Base-by-base conservation (phyloP, 306 rosid genomes). In the Adenanthera pavonina region DNA sequence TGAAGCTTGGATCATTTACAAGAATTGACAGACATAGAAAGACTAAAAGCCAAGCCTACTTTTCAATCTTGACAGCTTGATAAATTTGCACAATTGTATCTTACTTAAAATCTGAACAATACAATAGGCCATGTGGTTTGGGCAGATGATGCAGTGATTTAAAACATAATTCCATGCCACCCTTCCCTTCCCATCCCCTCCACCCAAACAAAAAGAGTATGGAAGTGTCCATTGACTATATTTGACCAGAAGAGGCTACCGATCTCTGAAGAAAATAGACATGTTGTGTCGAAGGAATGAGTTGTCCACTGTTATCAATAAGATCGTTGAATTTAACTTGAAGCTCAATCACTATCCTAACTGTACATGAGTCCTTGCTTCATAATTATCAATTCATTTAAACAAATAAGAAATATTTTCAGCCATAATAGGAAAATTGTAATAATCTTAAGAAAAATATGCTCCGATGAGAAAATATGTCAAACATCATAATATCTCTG, bases 71-170 rank as follows among this genome's bases (percentile, higher is more conserved):
- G 61, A 82, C 53, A 57, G 30, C 62, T 69, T 54, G 54, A 54
- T 40, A 69, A 53, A 78, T 74, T 73, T 59, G 36, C 49, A 52
- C 65, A 56, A 54, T 60, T 56, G 46, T 64, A n/a, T 75, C 75
- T 51, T 46, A n/a, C 6, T 38, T 44, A 46, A 69, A 25, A 44
- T 12, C 10, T n/a, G 54, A 20, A 44, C 33, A 67, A 40, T 44
- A 43, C 33, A 30, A 69, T 12, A 44, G 10, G 10, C 73, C 46
- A 44, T 25, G 11, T 25, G 47, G 59, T 61, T 17, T 61, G 12
- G 30, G 34, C 34, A 16, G 34, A 76, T 30, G 60, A 64, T 48
- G 80, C 72, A 64, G n/a, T 48, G 44, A 6, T 12, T 47, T 25
- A 12, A 6, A 60, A 47, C 70, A 64, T 7, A 38, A 66, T 66